These are phyloP conservation scores for Ramaria sp. DNA, from an alignment of 768 basidiomycete species.

Conservation along the genomic window DNA sequence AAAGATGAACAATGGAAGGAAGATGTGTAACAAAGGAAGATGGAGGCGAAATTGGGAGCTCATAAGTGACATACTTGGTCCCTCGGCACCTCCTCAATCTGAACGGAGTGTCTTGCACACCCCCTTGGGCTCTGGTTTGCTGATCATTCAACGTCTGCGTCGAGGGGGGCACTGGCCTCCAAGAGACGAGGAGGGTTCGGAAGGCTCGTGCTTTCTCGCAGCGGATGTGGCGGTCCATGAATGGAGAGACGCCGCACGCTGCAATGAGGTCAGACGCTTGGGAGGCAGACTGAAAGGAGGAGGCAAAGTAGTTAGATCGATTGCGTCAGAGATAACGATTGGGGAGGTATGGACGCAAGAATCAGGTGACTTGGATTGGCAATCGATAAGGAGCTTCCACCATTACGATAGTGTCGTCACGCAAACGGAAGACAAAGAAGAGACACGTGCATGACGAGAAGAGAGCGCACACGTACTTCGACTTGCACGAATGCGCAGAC, in stretches of 20 bases:
- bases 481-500: slow-evolving; percentile 83
- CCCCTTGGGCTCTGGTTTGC: slow-evolving; percentile 10
- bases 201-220: slow-evolving; percentile 72
- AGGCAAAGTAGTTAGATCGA: neutral
- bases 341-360: neutral
- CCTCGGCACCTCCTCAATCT: slow-evolving; percentile 17
- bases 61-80: slow-evolving; percentile 39
- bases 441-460: slow-evolving; percentile 1
- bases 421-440: slow-evolving; percentile 4
- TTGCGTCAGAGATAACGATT: neutral
- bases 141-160: slow-evolving; percentile 7
- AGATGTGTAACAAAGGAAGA: neutral
- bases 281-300: slow-evolving; percentile 8
- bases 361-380: neutral
- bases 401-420: neutral
- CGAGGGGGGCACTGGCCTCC: slow-evolving; percentile 23
- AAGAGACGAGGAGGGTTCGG: slow-evolving; percentile 64
- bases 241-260: slow-evolving; percentile 27
- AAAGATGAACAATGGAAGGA: neutral
- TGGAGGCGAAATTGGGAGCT: slow-evolving; percentile 19
- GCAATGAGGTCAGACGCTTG: slow-evolving; percentile 12
- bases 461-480: slow-evolving; percentile 36
- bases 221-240: slow-evolving; percentile 63
- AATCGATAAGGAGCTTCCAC: neutral
- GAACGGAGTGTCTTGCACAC: slow-evolving; percentile 12